Evolutionary conservation across 2,329 filamentous ascomycete species (phyloP).

Genomic region (Colletotrichum brevisporum): DNA sequence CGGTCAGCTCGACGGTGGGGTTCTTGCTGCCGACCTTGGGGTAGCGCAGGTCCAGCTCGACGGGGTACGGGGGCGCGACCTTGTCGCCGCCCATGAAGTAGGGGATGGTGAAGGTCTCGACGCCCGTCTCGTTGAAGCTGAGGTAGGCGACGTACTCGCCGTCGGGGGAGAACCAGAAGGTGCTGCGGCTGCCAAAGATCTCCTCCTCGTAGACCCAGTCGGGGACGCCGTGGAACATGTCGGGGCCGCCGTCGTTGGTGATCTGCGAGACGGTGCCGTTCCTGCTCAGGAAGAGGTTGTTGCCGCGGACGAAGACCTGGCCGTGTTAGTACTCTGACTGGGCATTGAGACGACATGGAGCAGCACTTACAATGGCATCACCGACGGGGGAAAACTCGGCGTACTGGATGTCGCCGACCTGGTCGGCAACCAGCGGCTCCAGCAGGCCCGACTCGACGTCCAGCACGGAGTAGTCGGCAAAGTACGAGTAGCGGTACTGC

Average conservation of each 20-base stretch:
- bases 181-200: slow-evolving; percentile 79
- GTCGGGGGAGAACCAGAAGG: slow-evolving; percentile 95
- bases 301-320: slow-evolving; percentile 74
- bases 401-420: slow-evolving; percentile 76
- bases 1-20: slow-evolving; percentile 72
- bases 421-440: slow-evolving; percentile 69
- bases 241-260: slow-evolving; percentile 71
- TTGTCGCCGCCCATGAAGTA: slow-evolving; percentile 75
- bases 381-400: slow-evolving; percentile 72
- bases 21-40: slow-evolving; percentile 79
- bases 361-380: slow-evolving; percentile 59
- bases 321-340: neutral
- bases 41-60: slow-evolving; percentile 74
- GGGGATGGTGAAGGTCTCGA: slow-evolving; percentile 75
- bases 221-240: slow-evolving; percentile 75
- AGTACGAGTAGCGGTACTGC: slow-evolving; percentile 78
- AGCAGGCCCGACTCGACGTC: slow-evolving; percentile 70
- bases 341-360: neutral
- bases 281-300: slow-evolving; percentile 73
- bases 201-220: slow-evolving; percentile 89
- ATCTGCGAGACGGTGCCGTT: slow-evolving; percentile 69
- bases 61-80: slow-evolving; percentile 72
- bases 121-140: slow-evolving; percentile 86
- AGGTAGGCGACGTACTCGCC: slow-evolving; percentile 93
- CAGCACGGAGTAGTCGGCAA: slow-evolving; percentile 75